These are phyloP conservation scores for Hypoxylon sp. DNA, from an alignment of 2,329 filamentous ascomycete species.

Conservation along the genomic window DNA sequence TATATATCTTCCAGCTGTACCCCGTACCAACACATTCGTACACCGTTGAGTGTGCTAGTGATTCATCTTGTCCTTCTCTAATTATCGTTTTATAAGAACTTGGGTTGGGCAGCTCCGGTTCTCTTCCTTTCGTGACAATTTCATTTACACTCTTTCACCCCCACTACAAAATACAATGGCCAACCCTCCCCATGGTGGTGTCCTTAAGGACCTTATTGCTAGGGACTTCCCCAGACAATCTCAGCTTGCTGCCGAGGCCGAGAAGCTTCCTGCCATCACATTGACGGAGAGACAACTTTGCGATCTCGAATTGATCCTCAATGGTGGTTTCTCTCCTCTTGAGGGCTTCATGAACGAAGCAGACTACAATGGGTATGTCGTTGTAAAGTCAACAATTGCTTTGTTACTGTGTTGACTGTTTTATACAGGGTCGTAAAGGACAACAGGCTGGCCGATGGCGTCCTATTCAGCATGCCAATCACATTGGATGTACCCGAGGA, in stretches of 20 bases:
- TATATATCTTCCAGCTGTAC: constrained; percentile 20
- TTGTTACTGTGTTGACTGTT: constrained; percentile 9
- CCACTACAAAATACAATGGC: constrained; percentile 71
- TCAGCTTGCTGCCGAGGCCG: constrained; percentile 83
- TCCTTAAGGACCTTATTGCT: constrained; percentile 97
- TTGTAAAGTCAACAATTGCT: not conserved
- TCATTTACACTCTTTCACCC: too few species aligned
- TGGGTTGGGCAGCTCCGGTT: not conserved
- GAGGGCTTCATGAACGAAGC: constrained; percentile 98
- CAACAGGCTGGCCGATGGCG: constrained; percentile 85
- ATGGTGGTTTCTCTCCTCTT: constrained; percentile 95
- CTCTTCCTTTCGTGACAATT: constrained; percentile 7
- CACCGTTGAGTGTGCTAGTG: constrained; percentile 8
- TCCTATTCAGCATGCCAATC: constrained; percentile 96
- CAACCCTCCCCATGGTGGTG: constrained; percentile 83
- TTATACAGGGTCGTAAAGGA: constrained; percentile 80
- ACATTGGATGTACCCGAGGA: constrained; percentile 84
- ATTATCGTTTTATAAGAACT: constrained; percentile 16
- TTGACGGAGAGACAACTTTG: constrained; percentile 95
- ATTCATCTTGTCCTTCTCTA: constrained; percentile 6
- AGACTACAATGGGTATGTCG: constrained; percentile 86
- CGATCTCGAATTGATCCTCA: constrained; percentile 96
- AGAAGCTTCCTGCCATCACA: constrained; percentile 82
- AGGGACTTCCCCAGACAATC: constrained; percentile 86
- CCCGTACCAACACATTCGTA: constrained; percentile 13